Evolutionary conservation across 1,139 yeast species (phyloP).

Genomic region (Blastobotrys niveus): DNA sequence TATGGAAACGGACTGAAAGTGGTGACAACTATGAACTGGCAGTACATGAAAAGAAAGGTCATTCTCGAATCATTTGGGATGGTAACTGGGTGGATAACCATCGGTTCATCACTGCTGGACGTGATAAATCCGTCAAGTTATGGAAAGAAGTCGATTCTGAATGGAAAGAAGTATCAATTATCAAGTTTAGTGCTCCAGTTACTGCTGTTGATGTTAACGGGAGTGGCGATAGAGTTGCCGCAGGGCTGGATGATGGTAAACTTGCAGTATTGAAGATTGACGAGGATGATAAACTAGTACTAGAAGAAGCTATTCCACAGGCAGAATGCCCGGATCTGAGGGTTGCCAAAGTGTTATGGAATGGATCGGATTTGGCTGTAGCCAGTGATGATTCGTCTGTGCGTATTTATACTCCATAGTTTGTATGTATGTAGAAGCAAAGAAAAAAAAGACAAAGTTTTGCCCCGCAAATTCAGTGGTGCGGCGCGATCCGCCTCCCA

Average conservation of each 20-base stretch:
- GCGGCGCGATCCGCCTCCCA: too few species aligned
- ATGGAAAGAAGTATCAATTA: slow-evolving; percentile 21
- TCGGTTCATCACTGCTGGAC: slow-evolving; percentile 71
- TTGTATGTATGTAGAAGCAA: slow-evolving; percentile 10
- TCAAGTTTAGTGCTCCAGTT: slow-evolving; percentile 45
- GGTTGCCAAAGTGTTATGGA: slow-evolving; percentile 45
- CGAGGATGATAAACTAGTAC: slow-evolving; percentile 16
- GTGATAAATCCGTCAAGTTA: slow-evolving; percentile 73
- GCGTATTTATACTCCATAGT: too few species aligned
- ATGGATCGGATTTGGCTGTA: slow-evolving; percentile 46
- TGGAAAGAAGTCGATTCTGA: slow-evolving; percentile 47
- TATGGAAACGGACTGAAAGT: slow-evolving; percentile 52
- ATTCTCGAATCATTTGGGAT: slow-evolving; percentile 92
- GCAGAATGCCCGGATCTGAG: slow-evolving; percentile 50
- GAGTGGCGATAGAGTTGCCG: slow-evolving; percentile 45
- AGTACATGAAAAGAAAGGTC: slow-evolving; percentile 60
- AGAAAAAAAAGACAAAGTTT: not conserved
- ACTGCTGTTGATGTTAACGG: slow-evolving; percentile 63
- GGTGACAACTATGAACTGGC: slow-evolving; percentile 40
- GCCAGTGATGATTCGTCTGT: slow-evolving; percentile 69
- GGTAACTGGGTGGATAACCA: slow-evolving; percentile 57
- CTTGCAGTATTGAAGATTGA: slow-evolving; percentile 34
- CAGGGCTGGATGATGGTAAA: slow-evolving; percentile 70
- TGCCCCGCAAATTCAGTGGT: not conserved
- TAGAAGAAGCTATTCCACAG: slow-evolving; percentile 34